These are phyloP conservation scores for Solanum hybrid DNA, from an alignment of 305 asterid species.

Conservation along the genomic window DNA sequence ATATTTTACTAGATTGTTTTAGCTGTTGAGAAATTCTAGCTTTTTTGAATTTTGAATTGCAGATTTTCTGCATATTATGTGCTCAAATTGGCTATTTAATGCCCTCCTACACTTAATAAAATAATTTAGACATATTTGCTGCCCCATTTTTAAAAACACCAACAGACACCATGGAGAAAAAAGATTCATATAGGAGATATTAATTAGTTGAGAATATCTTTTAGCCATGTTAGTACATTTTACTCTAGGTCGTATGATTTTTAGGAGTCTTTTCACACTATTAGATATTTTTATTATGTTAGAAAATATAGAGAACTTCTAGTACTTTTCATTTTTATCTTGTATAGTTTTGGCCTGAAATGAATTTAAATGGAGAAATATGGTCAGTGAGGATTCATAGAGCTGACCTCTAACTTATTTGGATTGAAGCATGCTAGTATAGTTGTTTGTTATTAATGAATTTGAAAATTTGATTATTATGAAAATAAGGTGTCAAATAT, in stretches of 20 bases:
- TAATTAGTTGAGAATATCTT: neutral
- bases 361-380: neutral
- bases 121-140: neutral
- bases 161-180: neutral
- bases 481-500: neutral
- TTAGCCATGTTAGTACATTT: neutral
- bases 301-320: neutral
- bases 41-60: neutral
- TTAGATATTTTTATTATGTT: neutral
- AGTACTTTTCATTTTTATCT: neutral
- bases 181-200: neutral
- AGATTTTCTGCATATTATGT: neutral
- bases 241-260: neutral
- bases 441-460: neutral
- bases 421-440: neutral
- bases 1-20: neutral
- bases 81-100: neutral
- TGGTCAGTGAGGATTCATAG: neutral
- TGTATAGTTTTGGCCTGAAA: neutral
- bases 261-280: neutral
- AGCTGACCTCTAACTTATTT: neutral
- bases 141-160: neutral
- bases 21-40: neutral
- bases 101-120: neutral
- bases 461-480: neutral